Conservation (phyloP, 345 rosid genomes). For the Leavenworthia alabamica region DNA sequence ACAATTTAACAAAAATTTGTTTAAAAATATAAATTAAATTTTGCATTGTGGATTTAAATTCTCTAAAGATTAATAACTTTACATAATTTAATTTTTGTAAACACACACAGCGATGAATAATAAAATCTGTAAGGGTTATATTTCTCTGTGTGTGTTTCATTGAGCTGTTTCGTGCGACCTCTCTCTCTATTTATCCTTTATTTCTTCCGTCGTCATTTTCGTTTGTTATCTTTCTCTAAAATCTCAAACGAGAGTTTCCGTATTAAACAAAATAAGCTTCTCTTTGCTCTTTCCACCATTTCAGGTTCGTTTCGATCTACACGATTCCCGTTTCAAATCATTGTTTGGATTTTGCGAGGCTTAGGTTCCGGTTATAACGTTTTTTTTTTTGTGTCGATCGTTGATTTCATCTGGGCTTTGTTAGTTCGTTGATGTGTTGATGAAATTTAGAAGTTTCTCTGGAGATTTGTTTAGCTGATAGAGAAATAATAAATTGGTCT, state of each 20-base stretch:
- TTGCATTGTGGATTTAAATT: background rate
- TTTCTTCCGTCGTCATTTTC: constrained; percentile 29
- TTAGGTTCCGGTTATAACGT: constrained; percentile 42
- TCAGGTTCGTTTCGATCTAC: constrained; percentile 55
- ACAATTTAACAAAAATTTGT: background rate
- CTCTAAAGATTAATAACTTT: background rate
- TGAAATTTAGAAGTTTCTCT: constrained; percentile 17
- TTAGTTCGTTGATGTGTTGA: constrained; percentile 18
- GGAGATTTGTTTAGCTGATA: constrained; percentile 13
- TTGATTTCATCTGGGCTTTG: constrained; percentile 17
- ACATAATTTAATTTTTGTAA: no score
- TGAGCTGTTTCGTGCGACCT: constrained; percentile 41
- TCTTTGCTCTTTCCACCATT: constrained; percentile 29
- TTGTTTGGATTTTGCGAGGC: constrained; percentile 13
- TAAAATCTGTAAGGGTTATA: constrained; percentile 13
- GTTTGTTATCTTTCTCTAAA: constrained; percentile 33
- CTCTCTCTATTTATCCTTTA: constrained; percentile 23
- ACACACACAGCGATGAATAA: no score
- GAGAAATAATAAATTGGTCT: background rate
- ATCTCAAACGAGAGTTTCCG: constrained; percentile 42
- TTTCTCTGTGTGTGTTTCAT: constrained; percentile 2
- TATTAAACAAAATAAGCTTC: constrained; percentile 28
- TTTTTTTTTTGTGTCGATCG: constrained; percentile 15
- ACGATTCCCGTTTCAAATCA: background rate
- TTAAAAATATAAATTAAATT: background rate